A percentile compares a stretch with the other conserved stretches of the same genome.
These are phyloP conservation scores for Jimgerdemannia flammicorona DNA, from an alignment of 192 early-diverging fungal genomes.

Conservation along the genomic window DNA sequence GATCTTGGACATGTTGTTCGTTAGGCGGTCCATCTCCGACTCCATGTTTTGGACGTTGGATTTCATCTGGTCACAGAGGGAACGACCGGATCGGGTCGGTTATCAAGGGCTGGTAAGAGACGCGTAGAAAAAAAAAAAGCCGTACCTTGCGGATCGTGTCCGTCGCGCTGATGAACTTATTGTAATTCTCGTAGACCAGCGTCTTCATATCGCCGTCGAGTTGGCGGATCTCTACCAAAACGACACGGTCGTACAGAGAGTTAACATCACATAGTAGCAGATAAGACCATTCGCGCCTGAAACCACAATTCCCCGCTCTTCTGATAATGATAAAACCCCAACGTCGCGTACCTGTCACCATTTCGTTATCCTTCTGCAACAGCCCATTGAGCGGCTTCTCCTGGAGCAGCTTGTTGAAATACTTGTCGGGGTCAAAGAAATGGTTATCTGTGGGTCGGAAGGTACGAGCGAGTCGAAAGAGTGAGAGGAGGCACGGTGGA, in stretches of 20 bases:
- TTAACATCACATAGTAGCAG: conserved; percentile 1
- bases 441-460: conserved; percentile 44
- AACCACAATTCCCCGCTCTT: background rate
- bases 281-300: background rate
- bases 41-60: conserved; percentile 85
- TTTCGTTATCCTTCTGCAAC: conserved; percentile 68
- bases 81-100: background rate
- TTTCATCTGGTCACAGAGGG: conserved; percentile 64
- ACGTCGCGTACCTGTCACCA: conserved; percentile 55
- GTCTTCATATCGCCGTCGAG: conserved; percentile 97
- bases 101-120: background rate
- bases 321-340: background rate
- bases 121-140: background rate
- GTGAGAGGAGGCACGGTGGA: too few species aligned
- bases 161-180: conserved; percentile 92
- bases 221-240: conserved; percentile 64
- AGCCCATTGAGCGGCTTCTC: conserved; percentile 66
- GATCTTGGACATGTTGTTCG: conserved; percentile 64
- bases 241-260: background rate
- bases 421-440: conserved; percentile 74
- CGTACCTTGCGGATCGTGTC: conserved; percentile 79
- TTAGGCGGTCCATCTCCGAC: conserved; percentile 72
- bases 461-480: background rate
- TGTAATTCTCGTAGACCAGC: conserved; percentile 98
- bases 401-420: conserved; percentile 70